Conservation (phyloP, 352 stramenopile species). For the Pythium utonaiense region DNA sequence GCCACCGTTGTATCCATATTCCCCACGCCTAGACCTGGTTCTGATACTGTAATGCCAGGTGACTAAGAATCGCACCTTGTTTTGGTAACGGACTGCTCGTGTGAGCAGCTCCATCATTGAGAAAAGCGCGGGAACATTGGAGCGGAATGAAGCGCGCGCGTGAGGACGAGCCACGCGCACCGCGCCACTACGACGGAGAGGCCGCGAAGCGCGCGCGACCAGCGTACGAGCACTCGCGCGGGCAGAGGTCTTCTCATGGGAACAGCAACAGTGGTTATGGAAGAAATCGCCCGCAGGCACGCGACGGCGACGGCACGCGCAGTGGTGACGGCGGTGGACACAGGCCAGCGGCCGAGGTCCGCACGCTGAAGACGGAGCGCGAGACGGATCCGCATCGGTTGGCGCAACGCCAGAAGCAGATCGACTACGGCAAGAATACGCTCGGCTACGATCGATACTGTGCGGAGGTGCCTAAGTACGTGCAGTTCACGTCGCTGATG, state of each 20-base stretch:
- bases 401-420: constrained; percentile 90
- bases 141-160: constrained; percentile 19
- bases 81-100: not conserved
- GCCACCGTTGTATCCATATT: constrained; percentile 1
- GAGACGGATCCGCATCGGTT: constrained; percentile 81
- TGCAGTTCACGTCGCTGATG: no score
- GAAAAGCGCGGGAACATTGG: not conserved
- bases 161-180: constrained; percentile 4
- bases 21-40: not conserved
- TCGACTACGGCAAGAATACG: constrained; percentile 92
- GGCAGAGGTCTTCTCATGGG: not conserved
- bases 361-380: constrained; percentile 50
- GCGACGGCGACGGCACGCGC: not conserved
- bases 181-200: not conserved
- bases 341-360: constrained; percentile 23
- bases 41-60: not conserved
- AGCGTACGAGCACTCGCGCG: constrained; percentile 3
- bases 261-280: not conserved
- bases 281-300: not conserved
- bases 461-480: constrained; percentile 49
- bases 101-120: not conserved
- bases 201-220: constrained; percentile 14
- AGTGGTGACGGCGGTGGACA: not conserved
- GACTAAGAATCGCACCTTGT: not conserved
- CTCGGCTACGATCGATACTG: constrained; percentile 89